These are phyloP conservation scores for Metschnikowia hibisci DNA, from an alignment of 805 yeast genomes.

Conservation along the genomic window DNA sequence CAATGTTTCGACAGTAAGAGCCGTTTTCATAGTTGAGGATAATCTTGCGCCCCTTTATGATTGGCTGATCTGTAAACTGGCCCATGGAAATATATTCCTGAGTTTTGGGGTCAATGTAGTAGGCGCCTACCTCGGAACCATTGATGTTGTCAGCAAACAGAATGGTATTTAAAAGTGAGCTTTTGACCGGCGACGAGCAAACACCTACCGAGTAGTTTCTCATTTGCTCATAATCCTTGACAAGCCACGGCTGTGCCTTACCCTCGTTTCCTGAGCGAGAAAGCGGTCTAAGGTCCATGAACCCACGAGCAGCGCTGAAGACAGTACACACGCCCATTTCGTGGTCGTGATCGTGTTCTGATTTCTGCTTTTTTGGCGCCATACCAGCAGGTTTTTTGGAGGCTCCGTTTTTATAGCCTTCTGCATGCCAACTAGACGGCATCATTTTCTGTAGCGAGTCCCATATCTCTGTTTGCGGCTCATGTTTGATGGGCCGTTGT, in stretches of 20 bases:
- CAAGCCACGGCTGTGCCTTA: slow-evolving; percentile 51
- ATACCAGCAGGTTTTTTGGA: neutral
- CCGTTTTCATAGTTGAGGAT: slow-evolving; percentile 71
- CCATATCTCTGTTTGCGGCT: slow-evolving; percentile 9
- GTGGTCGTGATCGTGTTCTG: slow-evolving; percentile 9
- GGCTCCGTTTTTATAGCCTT: neutral
- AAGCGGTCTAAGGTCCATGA: slow-evolving; percentile 51
- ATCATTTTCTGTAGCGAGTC: slow-evolving; percentile 11
- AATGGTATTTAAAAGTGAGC: slow-evolving; percentile 21
- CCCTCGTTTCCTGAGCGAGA: slow-evolving; percentile 46
- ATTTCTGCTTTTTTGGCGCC: neutral
- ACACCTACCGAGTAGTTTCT: slow-evolving; percentile 72
- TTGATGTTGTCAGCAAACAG: slow-evolving; percentile 39
- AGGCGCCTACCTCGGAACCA: slow-evolving; percentile 53
- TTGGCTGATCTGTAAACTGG: slow-evolving; percentile 54
- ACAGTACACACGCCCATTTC: slow-evolving; percentile 40
- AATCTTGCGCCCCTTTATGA: slow-evolving; percentile 67
- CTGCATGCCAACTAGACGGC: slow-evolving; percentile 5
- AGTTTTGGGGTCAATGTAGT: slow-evolving; percentile 41
- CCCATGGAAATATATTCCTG: slow-evolving; percentile 57
- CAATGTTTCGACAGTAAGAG: slow-evolving; percentile 44
- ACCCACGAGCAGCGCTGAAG: slow-evolving; percentile 41
- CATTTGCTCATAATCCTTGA: slow-evolving; percentile 67
- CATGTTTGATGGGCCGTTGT: slow-evolving; percentile 13
- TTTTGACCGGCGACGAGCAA: slow-evolving; percentile 53